A percentile compares a stretch with the other conserved stretches of the same genome.
Conservation (phyloP, 129 eudicot species). For the Flaveria ramosissima region DNA sequence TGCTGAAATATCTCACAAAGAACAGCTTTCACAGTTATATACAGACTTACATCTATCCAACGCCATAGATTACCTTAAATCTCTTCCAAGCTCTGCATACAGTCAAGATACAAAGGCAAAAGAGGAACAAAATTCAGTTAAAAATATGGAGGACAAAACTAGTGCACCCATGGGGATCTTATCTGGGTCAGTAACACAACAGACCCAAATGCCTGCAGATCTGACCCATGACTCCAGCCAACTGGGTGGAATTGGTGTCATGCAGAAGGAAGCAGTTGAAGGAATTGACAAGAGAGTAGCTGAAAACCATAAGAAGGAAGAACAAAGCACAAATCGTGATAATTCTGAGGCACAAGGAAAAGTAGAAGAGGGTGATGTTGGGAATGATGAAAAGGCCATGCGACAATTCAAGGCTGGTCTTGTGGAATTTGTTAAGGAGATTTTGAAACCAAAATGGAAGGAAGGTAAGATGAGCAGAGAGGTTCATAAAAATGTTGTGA, state of each 20-base stretch:
- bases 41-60: conserved; percentile 31
- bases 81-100: conserved; percentile 35
- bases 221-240: conserved; percentile 21
- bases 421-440: conserved; percentile 77
- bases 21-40: conserved; percentile 34
- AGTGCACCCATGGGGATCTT: conserved; percentile 17
- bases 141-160: background rate
- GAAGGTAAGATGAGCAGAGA: conserved; percentile 89
- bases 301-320: conserved; percentile 42
- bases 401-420: conserved; percentile 68
- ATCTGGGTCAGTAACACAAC: conserved; percentile 24
- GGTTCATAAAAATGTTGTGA: conserved; percentile 70
- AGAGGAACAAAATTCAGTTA: conserved; percentile 30
- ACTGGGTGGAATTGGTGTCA: background rate
- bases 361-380: conserved; percentile 48
- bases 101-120: conserved; percentile 32
- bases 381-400: conserved; percentile 72
- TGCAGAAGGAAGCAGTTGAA: conserved; percentile 34
- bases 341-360: conserved; percentile 40
- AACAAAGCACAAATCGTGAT: conserved; percentile 32
- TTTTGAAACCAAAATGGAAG: conserved; percentile 85
- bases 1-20: conserved; percentile 23
- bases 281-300: conserved; percentile 25
- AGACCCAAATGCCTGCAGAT: conserved; percentile 20
- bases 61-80: conserved; percentile 26